These are phyloP conservation scores for Kluyveromyces marxianus DNA, from an alignment of 1,139 yeast genomes.

Conservation along the genomic window DNA sequence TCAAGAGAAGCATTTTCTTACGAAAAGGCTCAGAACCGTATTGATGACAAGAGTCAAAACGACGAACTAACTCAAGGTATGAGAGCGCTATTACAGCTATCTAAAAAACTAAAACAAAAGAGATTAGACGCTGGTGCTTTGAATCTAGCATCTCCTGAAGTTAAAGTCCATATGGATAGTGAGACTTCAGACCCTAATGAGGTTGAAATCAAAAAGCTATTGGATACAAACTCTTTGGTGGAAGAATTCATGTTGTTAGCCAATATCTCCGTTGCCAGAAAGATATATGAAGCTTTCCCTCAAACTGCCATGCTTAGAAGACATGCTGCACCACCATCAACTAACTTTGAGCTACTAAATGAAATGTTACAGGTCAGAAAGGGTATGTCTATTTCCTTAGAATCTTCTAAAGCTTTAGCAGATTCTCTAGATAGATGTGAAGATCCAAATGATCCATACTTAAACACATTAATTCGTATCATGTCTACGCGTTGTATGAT, in stretches of 20 bases:
- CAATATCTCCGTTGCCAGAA: slow-evolving; percentile 89
- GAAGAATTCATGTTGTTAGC: slow-evolving; percentile 99
- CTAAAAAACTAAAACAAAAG: slow-evolving; percentile 76
- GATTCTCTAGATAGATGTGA: slow-evolving; percentile 86
- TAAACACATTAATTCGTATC: slow-evolving; percentile 88
- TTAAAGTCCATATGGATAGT: slow-evolving; percentile 92
- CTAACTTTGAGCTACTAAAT: slow-evolving; percentile 82
- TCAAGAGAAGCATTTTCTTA: slow-evolving; percentile 95
- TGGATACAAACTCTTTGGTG: slow-evolving; percentile 90
- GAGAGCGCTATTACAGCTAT: slow-evolving; percentile 69
- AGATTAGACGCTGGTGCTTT: slow-evolving; percentile 94
- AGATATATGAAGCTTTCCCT: slow-evolving; percentile 86
- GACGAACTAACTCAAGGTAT: slow-evolving; percentile 88
- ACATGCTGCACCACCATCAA: slow-evolving; percentile 92
- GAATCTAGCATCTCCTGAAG: slow-evolving; percentile 96
- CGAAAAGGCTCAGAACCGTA: slow-evolving; percentile 85
- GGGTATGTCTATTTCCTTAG: slow-evolving; percentile 69
- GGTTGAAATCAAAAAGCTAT: slow-evolving; percentile 80
- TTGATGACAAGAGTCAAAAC: slow-evolving; percentile 68
- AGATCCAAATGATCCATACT: slow-evolving; percentile 78
- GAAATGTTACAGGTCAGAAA: slow-evolving; percentile 85
- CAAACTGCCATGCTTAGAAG: slow-evolving; percentile 98
- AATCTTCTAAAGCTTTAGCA: slow-evolving; percentile 85
- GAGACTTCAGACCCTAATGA: slow-evolving; percentile 97
- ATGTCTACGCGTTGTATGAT: slow-evolving; percentile 99